A percentile compares a stretch with the other conserved stretches of the same genome.
Conservation (phyloP, 2,329 filamentous ascomycete genomes). For the Aspergillus sp. region DNA sequence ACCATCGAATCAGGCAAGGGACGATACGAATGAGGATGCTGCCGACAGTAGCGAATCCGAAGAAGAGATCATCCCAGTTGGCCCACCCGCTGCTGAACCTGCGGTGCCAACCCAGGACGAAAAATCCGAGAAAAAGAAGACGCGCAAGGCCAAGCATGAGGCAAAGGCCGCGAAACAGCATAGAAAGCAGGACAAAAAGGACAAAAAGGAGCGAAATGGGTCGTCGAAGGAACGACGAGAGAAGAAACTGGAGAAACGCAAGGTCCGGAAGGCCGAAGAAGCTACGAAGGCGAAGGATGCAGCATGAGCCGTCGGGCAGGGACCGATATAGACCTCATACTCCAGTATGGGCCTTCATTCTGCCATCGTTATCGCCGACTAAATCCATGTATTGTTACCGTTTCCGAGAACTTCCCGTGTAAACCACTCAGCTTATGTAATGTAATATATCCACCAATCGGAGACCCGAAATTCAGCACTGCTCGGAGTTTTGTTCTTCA, state of each 20-base stretch:
- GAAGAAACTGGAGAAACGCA: neutral
- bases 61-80: slow-evolving; percentile 4
- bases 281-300: neutral
- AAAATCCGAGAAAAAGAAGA: slow-evolving; percentile 30
- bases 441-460: slow-evolving; percentile 6
- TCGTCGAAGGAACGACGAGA: neutral
- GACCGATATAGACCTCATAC: too few species aligned
- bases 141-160: slow-evolving; percentile 22
- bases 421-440: slow-evolving; percentile 5
- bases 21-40: slow-evolving; percentile 12
- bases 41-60: slow-evolving; percentile 10
- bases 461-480: slow-evolving; percentile 3
- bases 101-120: slow-evolving; percentile 1
- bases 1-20: slow-evolving; percentile 10
- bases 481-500: slow-evolving; percentile 17
- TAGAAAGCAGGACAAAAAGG: slow-evolving; percentile 1
- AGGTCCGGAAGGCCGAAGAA: neutral
- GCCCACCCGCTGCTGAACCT: slow-evolving; percentile 1
- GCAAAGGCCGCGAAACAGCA: neutral
- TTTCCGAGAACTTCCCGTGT: neutral
- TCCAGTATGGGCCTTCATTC: neutral
- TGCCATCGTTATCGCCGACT: neutral
- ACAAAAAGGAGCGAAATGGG: neutral
- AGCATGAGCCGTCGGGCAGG: too few species aligned
- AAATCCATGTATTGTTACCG: too few species aligned